Evolutionary conservation across 2,329 filamentous ascomycete species (phyloP).

Genomic region (Coniochaeta hoffmannii): DNA sequence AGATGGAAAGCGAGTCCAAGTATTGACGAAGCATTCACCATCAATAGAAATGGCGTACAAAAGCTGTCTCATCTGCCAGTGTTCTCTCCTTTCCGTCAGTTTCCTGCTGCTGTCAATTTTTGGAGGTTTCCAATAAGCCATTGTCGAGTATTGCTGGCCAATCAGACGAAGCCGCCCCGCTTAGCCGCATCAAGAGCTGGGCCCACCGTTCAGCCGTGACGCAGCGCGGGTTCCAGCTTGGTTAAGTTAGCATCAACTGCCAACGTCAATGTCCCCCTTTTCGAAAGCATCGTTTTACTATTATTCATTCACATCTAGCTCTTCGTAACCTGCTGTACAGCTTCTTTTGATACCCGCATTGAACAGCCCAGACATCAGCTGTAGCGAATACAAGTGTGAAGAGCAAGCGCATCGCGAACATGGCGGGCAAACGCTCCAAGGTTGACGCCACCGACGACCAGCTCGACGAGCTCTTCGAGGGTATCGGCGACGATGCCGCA

Average conservation of each 20-base stretch:
- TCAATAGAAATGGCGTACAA: background rate
- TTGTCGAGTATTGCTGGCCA: background rate
- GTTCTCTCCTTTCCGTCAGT: background rate
- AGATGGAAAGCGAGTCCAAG: background rate
- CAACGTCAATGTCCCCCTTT: slow-evolving; percentile 1
- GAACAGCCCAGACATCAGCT: background rate
- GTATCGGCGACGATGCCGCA: slow-evolving; percentile 46
- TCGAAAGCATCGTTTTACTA: too few relatives aligned
- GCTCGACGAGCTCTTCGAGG: slow-evolving; percentile 58
- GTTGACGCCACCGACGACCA: slow-evolving; percentile 51
- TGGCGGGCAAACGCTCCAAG: slow-evolving; percentile 56
- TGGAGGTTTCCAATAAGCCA: background rate
- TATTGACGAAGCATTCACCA: background rate
- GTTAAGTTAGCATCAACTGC: slow-evolving; percentile 1
- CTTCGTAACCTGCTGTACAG: too few relatives aligned
- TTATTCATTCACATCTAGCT: too few relatives aligned
- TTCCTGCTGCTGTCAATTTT: background rate
- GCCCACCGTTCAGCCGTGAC: slow-evolving; percentile 3
- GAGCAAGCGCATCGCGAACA: slow-evolving; percentile 23
- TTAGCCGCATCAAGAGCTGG: background rate
- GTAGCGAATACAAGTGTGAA: background rate
- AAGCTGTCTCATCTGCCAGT: background rate
- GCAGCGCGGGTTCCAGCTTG: slow-evolving; percentile 2
- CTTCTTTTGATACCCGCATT: too few relatives aligned
- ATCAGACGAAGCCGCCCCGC: background rate